Base-by-base conservation (phyloP, 805 yeast genomes). In the Nakazawaea sp. region DNA sequence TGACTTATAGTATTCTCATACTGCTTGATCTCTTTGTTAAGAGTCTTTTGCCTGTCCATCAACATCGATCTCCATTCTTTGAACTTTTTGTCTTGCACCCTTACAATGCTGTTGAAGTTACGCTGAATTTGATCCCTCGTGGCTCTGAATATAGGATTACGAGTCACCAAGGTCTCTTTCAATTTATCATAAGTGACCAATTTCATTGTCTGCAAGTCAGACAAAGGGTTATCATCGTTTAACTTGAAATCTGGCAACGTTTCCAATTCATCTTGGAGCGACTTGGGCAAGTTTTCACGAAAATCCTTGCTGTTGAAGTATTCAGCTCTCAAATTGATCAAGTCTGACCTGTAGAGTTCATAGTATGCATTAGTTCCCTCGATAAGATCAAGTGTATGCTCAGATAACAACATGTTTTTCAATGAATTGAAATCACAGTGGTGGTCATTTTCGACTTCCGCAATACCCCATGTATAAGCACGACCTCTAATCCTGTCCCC, bases 381-480 rank as follows among this genome's bases (percentile, higher is more conserved):
- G 28, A 86, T 76, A 46, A 89, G 69, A 51, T 88, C 96, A 34
- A 83, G 70, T 81, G 86, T 72, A 56, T 85, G 72, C 16, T 78
- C 69, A 18, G 79, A 69, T 58, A 89, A 65, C 33, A 89, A 61
- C 27, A 86, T 58, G 25, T 76, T 70, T 46, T 85, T 73, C 44
- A 89, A 66, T 43, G 66, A 66, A 20, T 58, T 45, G 51, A 87
- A 87, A 54, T 90, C 96, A 58, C 95, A 85, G 56, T 82, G 88
- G 7, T 62, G 56, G 15, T 70, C 72, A 54, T 86, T 81, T 51
- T 84, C 95, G 28, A 85, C 82, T 52, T 88, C 95, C 11, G 85
- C 84, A 17, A 73, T 57, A 1, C 97, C 97, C 96, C 96, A 89
- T 13, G 64, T 68, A 61, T 87, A 89, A 51, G 70, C 69, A 50